phyloP scores from a whole-genome alignment of 352 stramenopile genomes.

The Peronospora tabacina region DNA sequence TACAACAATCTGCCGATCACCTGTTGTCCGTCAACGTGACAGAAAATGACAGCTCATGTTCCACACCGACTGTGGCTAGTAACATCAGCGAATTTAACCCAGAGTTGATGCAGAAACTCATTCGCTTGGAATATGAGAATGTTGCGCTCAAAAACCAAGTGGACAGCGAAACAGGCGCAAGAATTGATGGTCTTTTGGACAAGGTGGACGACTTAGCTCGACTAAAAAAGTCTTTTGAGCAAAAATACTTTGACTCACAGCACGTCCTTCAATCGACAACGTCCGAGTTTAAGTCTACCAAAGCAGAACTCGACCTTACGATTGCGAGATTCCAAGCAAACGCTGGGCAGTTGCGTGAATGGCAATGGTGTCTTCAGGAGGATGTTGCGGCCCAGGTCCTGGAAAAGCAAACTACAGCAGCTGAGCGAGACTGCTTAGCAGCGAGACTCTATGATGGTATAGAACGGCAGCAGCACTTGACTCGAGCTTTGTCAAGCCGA shows the following conservation, averaged over 20 bases:
- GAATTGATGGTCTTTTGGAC: constrained; percentile 49
- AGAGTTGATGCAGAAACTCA: constrained; percentile 57
- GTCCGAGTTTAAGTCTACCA: constrained; percentile 12
- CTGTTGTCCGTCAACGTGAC: constrained; percentile 9
- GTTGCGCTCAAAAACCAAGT: constrained; percentile 38
- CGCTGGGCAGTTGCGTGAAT: constrained; percentile 7
- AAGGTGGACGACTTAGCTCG: constrained; percentile 46
- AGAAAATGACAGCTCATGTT: background rate
- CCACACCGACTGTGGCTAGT: constrained; percentile 10
- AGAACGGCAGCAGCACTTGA: constrained; percentile 7
- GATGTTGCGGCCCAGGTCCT: constrained; percentile 5
- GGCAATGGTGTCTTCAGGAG: constrained; percentile 12
- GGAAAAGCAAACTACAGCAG: constrained; percentile 6
- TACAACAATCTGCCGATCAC: constrained; percentile 35
- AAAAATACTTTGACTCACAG: constrained; percentile 52
- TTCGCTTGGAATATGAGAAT: constrained; percentile 56
- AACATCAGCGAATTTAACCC: constrained; percentile 62
- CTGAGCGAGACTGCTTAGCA: constrained; percentile 3
- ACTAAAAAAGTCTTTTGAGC: constrained; percentile 67
- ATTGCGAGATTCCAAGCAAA: constrained; percentile 11
- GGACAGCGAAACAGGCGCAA: constrained; percentile 41
- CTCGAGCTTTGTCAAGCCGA: constrained; percentile 2
- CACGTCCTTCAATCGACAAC: constrained; percentile 29
- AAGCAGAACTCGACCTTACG: constrained; percentile 9
- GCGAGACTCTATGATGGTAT: constrained; percentile 3